A percentile compares a stretch with the other conserved stretches of the same genome.
Evolutionary conservation across 345 rosid genomes (phyloP).

Genomic region (Sapria himalayana): DNA sequence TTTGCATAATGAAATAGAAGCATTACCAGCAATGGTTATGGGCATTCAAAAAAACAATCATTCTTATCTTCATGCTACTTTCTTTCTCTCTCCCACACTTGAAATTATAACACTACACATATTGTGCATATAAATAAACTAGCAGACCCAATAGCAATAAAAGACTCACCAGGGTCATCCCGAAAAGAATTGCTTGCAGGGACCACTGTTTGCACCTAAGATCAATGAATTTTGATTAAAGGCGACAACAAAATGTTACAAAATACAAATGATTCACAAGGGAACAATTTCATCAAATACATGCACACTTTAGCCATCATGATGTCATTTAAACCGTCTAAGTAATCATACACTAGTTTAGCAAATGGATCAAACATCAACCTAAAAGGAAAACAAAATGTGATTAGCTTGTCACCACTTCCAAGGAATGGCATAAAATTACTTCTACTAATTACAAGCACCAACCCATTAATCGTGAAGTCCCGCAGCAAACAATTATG

Average conservation of each 20-base stretch:
- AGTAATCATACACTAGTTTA: constrained; percentile 59
- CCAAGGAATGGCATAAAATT: background rate
- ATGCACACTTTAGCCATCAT: constrained; percentile 83
- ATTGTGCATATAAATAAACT: background rate
- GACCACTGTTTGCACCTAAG: constrained; percentile 27
- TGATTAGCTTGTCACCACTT: too few species aligned
- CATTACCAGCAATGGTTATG: too few species aligned
- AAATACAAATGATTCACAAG: constrained; percentile 9
- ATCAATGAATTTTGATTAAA: constrained; percentile 8
- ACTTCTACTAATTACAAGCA: background rate
- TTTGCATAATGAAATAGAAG: too few species aligned
- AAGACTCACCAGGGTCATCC: constrained; percentile 43
- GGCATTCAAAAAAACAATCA: too few species aligned
- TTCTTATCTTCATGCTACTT: too few species aligned
- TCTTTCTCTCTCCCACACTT: too few species aligned
- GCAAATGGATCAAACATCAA: constrained; percentile 88
- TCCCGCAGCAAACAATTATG: constrained; percentile 66
- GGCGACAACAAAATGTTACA: constrained; percentile 2
- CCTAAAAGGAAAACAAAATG: constrained; percentile 20
- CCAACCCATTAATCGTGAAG: constrained; percentile 84
- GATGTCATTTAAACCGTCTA: constrained; percentile 81
- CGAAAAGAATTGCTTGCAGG: constrained; percentile 26
- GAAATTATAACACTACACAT: too few species aligned
- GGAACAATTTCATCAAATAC: constrained; percentile 19
- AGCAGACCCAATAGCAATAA: background rate